Conservation (phyloP, 148 eudicot genomes). For the Rhododendron ferrugineum region DNA sequence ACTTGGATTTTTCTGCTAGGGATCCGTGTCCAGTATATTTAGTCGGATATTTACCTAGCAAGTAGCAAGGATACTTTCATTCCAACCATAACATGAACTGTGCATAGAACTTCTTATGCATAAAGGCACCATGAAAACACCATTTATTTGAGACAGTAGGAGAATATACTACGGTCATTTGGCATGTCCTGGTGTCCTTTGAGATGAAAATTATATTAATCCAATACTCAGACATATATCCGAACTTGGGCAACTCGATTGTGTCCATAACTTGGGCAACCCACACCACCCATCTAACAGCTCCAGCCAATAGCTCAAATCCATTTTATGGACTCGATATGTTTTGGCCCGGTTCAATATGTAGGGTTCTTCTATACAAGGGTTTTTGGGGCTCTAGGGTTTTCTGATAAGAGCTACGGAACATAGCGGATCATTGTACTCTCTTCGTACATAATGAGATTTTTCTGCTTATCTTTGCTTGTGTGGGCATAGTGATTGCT, state of each 20-base stretch:
- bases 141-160: not conserved
- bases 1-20: not conserved
- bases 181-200: not conserved
- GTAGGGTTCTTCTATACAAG: not conserved
- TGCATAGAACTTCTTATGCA: not conserved
- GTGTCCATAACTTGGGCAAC: not conserved
- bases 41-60: not conserved
- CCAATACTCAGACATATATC: not conserved
- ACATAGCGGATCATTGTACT: not conserved
- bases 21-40: not conserved
- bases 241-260: not conserved
- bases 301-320: not conserved
- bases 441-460: not conserved
- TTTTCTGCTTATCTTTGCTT: not conserved
- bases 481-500: not conserved
- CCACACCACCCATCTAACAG: not conserved
- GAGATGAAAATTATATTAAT: not conserved
- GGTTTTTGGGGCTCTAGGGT: not conserved
- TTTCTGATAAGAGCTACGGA: not conserved
- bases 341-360: not conserved
- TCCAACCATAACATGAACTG: not conserved
- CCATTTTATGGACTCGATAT: not conserved
- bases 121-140: not conserved
- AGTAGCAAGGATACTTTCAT: not conserved
- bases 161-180: not conserved